Evolutionary conservation across 192 early-diverging fungal genomes (phyloP), one percentile per base, ranked within the genome.

Genomic region (Rhizophagus prolifer): DNA sequence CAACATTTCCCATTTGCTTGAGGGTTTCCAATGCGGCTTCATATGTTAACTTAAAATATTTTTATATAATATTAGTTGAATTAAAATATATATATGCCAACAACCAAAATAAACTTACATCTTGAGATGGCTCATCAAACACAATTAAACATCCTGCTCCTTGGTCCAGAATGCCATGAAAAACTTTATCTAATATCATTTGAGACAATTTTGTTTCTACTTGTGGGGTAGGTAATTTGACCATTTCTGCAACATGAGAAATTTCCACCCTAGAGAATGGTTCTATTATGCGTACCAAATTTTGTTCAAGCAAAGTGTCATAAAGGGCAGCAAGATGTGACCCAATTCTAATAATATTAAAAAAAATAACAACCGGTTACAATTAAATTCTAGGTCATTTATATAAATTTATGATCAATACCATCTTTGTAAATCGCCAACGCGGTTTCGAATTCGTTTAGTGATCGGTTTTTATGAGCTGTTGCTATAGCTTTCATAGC

Each of bases 181-280:
- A 93, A 1, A 94, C 94, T 83, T 97, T 94, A 85, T 99, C 98
- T 79, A 99, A 87, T 78, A 99, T 99, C 98, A 99, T 98, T 81
- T 98, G 96, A 71, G 96, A 98, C 47, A 99, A 88, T 88, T 99
- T 98, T 63, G 88, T 85, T 78, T 99, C 98, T 10, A 99, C 98
- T 74, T 96, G 95, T n/a, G 88, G 80, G 72, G 93, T 92, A 5
- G 97, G 96, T 36, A 98, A 82, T 75, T 97, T 94, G 50, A 99
- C 92, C 65, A 99, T 90, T 61, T 94, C 85, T 16, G 98, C 96
- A 77, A 99, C 92, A 81, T 98, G 96, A 21, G 91, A 80, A 81
- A 99, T 98, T 84, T 99, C 97, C 13, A 98, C 97, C 23, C 95
- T 86, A 62, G 96, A 97, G 80, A 94, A 99, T 26, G 98, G 98